A percentile compares a stretch with the other conserved stretches of the same genome.
Evolutionary conservation across 345 rosid genomes (phyloP).

Genomic region (Heritiera littoralis): DNA sequence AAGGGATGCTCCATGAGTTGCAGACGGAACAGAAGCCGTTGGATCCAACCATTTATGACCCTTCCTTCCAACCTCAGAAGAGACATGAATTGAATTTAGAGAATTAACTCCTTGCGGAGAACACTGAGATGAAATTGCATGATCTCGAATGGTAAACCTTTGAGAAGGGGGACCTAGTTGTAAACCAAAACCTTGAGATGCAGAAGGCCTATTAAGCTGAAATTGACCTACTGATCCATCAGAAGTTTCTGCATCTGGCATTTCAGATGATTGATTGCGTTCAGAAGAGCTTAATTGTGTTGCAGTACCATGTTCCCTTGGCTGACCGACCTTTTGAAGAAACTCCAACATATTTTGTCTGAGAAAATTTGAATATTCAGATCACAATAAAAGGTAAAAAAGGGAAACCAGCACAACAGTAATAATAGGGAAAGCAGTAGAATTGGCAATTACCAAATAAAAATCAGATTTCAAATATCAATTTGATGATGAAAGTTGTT

Average conservation of each 20-base stretch:
- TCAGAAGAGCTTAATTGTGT: slow-evolving; percentile 48
- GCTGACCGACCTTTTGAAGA: slow-evolving; percentile 81
- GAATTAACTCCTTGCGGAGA: slow-evolving; percentile 33
- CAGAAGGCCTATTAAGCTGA: slow-evolving; percentile 55
- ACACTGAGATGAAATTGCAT: slow-evolving; percentile 39
- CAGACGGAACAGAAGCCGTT: slow-evolving; percentile 28
- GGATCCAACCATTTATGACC: slow-evolving; percentile 45
- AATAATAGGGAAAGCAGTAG: background rate
- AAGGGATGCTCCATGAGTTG: slow-evolving; percentile 38
- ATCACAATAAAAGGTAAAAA: background rate
- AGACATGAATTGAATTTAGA: slow-evolving; percentile 30
- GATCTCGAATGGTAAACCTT: slow-evolving; percentile 40
- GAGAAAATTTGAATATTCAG: slow-evolving; percentile 28
- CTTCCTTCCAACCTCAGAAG: slow-evolving; percentile 44
- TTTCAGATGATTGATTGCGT: slow-evolving; percentile 39
- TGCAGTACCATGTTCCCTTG: slow-evolving; percentile 49
- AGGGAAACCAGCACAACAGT: background rate
- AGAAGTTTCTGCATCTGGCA: slow-evolving; percentile 49
- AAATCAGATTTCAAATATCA: slow-evolving; percentile 14
- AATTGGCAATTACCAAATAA: background rate
- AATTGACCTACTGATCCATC: slow-evolving; percentile 55
- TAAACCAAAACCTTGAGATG: slow-evolving; percentile 75
- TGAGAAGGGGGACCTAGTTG: slow-evolving; percentile 86
- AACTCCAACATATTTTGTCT: slow-evolving; percentile 93
- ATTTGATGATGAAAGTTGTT: background rate